Percentiles rank a stretch among this genome's conserved stretches.
phyloP scores from a whole-genome alignment of 2,329 filamentous ascomycete species.

The Sporothrix pseudoabietina region DNA sequence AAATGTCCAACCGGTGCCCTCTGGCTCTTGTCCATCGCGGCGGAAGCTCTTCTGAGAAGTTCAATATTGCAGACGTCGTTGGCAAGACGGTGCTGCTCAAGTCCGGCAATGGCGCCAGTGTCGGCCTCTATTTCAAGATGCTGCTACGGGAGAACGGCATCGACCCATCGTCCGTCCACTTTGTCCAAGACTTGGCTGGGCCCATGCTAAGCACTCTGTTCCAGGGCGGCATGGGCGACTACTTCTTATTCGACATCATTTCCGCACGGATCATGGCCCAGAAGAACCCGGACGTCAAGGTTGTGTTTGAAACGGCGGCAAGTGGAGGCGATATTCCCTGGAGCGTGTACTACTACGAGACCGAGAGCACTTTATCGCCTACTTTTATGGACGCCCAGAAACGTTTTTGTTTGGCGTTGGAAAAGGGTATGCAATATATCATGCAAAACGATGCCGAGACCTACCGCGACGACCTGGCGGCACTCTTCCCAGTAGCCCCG shows the following conservation, averaged over 20 bases:
- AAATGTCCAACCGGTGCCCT: slow-evolving; percentile 30
- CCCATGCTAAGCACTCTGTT: slow-evolving; percentile 30
- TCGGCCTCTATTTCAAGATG: slow-evolving; percentile 33
- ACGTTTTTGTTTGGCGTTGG: slow-evolving; percentile 30
- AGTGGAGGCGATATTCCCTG: slow-evolving; percentile 29
- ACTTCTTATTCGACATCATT: slow-evolving; percentile 31
- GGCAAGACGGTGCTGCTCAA: slow-evolving; percentile 32
- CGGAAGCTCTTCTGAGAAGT: not conserved
- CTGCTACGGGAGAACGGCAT: slow-evolving; percentile 31
- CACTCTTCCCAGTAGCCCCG: slow-evolving; percentile 28
- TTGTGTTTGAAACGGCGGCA: slow-evolving; percentile 30
- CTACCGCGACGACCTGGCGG: slow-evolving; percentile 31
- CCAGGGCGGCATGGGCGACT: slow-evolving; percentile 32
- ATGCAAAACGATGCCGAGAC: slow-evolving; percentile 26
- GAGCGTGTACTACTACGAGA: slow-evolving; percentile 34
- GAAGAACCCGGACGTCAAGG: slow-evolving; percentile 24
- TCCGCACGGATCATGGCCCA: slow-evolving; percentile 28
- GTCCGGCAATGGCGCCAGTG: slow-evolving; percentile 31
- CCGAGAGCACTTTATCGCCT: slow-evolving; percentile 9
- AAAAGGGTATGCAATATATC: slow-evolving; percentile 30
- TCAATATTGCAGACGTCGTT: slow-evolving; percentile 27
- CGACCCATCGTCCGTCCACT: slow-evolving; percentile 27
- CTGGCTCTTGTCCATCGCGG: slow-evolving; percentile 27
- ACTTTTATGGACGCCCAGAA: slow-evolving; percentile 29
- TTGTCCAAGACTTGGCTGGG: slow-evolving; percentile 32